These are phyloP conservation scores for Phyllostachys edulis DNA, from an alignment of 176 grass and related monocot species.

Conservation along the genomic window DNA sequence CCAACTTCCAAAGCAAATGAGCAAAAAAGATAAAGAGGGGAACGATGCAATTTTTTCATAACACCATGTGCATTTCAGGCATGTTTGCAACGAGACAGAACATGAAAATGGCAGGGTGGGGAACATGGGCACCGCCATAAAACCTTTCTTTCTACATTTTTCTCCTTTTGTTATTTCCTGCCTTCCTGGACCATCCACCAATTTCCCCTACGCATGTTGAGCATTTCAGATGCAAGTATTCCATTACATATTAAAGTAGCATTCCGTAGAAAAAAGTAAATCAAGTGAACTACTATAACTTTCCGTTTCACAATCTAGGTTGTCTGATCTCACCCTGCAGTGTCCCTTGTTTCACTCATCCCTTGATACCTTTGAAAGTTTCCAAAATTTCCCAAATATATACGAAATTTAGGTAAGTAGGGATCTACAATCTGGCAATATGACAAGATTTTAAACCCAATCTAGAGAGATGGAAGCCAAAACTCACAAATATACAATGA, in stretches of 20 bases:
- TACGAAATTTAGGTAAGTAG: not conserved
- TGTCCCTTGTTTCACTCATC: slow-evolving; percentile 4
- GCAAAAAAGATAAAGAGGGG: not conserved
- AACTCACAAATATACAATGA: not conserved
- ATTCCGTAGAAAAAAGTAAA: not conserved
- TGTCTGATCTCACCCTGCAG: not conserved
- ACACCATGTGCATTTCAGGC: not conserved
- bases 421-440: not conserved
- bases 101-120: not conserved
- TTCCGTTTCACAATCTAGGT: not conserved
- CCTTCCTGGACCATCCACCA: not conserved
- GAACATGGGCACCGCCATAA: not conserved
- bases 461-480: not conserved
- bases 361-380: not conserved
- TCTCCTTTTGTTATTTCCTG: not conserved
- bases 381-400: no score
- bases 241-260: not conserved
- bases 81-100: slow-evolving; percentile 22
- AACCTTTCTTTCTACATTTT: not conserved
- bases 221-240: slow-evolving; percentile 20
- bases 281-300: not conserved
- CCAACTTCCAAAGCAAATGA: not conserved
- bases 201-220: not conserved
- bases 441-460: not conserved
- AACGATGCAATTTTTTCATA: not conserved